A percentile compares a stretch with the other conserved stretches of the same genome.
phyloP scores from a whole-genome alignment of 345 rosid species.

The Isatis tinctoria region DNA sequence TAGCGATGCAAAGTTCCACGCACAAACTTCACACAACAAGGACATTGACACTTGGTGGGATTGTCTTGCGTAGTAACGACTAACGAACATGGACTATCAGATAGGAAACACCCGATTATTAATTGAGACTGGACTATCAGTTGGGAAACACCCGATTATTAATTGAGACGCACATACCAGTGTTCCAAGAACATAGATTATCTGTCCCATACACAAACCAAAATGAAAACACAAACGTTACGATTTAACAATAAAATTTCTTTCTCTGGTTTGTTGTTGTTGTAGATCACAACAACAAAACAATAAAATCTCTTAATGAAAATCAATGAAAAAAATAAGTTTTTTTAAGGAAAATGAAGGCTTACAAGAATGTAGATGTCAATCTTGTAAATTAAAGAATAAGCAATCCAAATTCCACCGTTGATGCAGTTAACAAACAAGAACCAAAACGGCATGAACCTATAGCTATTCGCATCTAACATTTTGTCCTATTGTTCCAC shows the following conservation, averaged over 20 bases:
- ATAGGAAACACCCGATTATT: too few relatives aligned
- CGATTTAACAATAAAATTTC: too few relatives aligned
- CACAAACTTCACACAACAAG: too few relatives aligned
- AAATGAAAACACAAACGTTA: neutral
- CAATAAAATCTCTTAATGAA: too few relatives aligned
- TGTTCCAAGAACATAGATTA: neutral
- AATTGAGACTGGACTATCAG: neutral
- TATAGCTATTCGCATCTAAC: constrained; percentile 26
- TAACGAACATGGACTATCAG: too few relatives aligned
- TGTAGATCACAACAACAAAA: too few relatives aligned
- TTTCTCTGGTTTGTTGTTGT: too few relatives aligned
- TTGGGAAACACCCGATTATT: neutral
- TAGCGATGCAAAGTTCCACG: too few relatives aligned
- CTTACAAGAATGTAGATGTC: constrained; percentile 39
- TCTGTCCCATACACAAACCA: neutral
- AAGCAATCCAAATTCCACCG: constrained; percentile 32
- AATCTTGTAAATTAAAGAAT: constrained; percentile 30
- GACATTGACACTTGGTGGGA: neutral
- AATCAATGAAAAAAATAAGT: neutral
- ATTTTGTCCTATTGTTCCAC: constrained; percentile 23
- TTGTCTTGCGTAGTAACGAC: too few relatives aligned
- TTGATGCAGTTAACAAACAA: constrained; percentile 34
- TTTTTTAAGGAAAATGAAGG: neutral
- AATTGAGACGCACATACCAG: neutral
- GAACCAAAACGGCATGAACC: constrained; percentile 35